A percentile compares a stretch with the other conserved stretches of the same genome.
These are phyloP conservation scores for Colletotrichum cereale DNA, from an alignment of 2,329 filamentous ascomycete genomes.

Conservation along the genomic window DNA sequence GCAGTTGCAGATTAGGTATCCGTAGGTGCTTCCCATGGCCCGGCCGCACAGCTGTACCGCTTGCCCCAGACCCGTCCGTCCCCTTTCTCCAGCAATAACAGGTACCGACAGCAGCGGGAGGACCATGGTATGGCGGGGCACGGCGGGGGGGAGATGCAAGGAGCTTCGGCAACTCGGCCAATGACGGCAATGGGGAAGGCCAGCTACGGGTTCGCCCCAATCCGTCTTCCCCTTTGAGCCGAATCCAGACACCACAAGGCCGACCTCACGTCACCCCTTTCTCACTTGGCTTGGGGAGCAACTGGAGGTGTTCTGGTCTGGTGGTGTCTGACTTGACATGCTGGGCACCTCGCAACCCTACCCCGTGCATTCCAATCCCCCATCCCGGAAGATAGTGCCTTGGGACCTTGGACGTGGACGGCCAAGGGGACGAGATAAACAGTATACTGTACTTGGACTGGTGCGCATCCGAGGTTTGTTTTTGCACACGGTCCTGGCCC, in stretches of 20 bases:
- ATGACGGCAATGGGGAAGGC: slow-evolving; percentile 52
- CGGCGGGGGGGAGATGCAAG: slow-evolving; percentile 39
- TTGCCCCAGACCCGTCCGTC: background rate
- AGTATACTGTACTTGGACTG: slow-evolving; percentile 30
- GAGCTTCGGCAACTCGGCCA: slow-evolving; percentile 61
- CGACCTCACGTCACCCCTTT: slow-evolving; percentile 30
- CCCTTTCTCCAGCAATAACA: slow-evolving; percentile 1
- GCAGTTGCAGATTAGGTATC: slow-evolving; percentile 12
- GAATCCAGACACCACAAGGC: slow-evolving; percentile 43
- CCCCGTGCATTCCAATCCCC: slow-evolving; percentile 27
- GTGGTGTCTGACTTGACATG: background rate
- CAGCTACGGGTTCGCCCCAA: slow-evolving; percentile 34
- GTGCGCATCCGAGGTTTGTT: slow-evolving; percentile 36
- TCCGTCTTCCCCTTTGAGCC: slow-evolving; percentile 53
- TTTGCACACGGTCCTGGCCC: slow-evolving; percentile 32
- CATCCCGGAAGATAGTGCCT: background rate
- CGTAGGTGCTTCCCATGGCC: slow-evolving; percentile 22
- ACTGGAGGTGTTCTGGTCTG: background rate
- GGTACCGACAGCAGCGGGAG: slow-evolving; percentile 8
- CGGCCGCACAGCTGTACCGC: slow-evolving; percentile 1
- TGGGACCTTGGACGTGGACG: slow-evolving; percentile 11
- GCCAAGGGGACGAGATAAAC: slow-evolving; percentile 2
- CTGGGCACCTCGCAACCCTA: background rate
- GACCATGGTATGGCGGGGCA: slow-evolving; percentile 33
- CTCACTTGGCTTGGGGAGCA: background rate